Evolutionary conservation across 2,329 filamentous ascomycete genomes (phyloP), one percentile per base, ranked within the genome.

Genomic region (Monosporascus sp.): DNA sequence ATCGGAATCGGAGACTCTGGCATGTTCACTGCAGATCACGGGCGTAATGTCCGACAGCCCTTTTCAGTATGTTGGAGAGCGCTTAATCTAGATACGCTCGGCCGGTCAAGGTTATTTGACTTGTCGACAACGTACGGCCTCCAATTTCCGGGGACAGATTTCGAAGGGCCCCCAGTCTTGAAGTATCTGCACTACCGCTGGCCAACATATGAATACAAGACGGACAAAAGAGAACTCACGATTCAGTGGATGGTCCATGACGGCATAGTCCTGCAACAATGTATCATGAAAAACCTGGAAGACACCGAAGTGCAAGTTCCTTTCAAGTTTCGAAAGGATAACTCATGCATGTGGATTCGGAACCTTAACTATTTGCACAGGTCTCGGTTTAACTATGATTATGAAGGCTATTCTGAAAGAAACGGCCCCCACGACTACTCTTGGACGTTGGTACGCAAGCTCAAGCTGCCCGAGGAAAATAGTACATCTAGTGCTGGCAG

Each of bases 201-300:
- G 41, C 49, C 49, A 37, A 45, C 41, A 46, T 50, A 45, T 22
- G 39, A 45, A 31, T 46, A 45, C 18, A 50, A 17, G 27, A 45
- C 11, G 5, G n/a, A 37, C 6, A 22, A 50, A 18, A 45, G 6
- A 5, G 49, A 45, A 27, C 38, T 50, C 5, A 54, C 52, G 2
- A 49, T 50, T 27, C 49, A 54, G 31, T 56, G 52, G 55, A 35
- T 52, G 14, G 55, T 47, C 2, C 47, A 54, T 14, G 43, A 54
- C 9, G 47, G 45, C 1, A 17, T 46, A 15, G 37, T 56, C 1
- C n/a, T 56, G 11, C 55, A 56, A 14, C 49, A 50, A 6, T 52
- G 49, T 7, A 46, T 45, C 27, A 3, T 55, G 11, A 46, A 37
- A 14, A 55, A 48, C 31, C 18, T 44, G 9, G 37, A 47, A 24